Evolutionary conservation across 148 eudicot species (phyloP), one percentile per base, ranked within the genome.

Genomic region (Camellia granthamiana): DNA sequence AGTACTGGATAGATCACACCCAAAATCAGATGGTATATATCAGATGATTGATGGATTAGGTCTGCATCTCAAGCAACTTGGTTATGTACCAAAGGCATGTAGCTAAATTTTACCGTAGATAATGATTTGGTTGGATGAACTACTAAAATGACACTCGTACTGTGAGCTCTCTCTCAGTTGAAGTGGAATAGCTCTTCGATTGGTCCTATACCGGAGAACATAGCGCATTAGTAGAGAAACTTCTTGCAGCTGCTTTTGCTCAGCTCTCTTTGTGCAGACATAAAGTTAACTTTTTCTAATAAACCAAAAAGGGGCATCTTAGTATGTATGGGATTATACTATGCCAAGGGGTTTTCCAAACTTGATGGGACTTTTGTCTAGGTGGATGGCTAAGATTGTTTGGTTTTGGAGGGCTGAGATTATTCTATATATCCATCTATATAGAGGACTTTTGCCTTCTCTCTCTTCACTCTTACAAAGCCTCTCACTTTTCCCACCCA

Each of bases 1-100:
- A 8, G 91, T 84, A 38, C 89, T 87, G 77, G 97, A 93, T 83
- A 83, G 81, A 41, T 83, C 90, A 38, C 93, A 93, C 80, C 91
- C 91, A 4, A 79, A 84, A 80, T 90, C 92, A 63, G 84, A 85
- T 47, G 66, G 75, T 77, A 90, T 91, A 77, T 90, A 86, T 82
- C 77, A 85, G 86, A 89, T 92, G 85, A 75, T 89, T 66, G 81
- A 89, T 74, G 80, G 88, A 67, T 70, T 93, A 69, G 82, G 81
- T 72, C 85, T 81, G 56, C 90, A 92, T 74, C 89, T 94, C 78
- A 86, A 83, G 80, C 80, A 79, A 80, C 81, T 81, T 64, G 88
- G 83, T 84, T 49, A 74, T 80, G 77, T 78, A 64, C 85, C 84
- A 14, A 67, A 67, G 59, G 79, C 69, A 46, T 16, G 9, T 14